A percentile compares a stretch with the other conserved stretches of the same genome.
Conservation (phyloP, 2,329 filamentous ascomycete species). For the Pseudogymnoascus sp. region DNA sequence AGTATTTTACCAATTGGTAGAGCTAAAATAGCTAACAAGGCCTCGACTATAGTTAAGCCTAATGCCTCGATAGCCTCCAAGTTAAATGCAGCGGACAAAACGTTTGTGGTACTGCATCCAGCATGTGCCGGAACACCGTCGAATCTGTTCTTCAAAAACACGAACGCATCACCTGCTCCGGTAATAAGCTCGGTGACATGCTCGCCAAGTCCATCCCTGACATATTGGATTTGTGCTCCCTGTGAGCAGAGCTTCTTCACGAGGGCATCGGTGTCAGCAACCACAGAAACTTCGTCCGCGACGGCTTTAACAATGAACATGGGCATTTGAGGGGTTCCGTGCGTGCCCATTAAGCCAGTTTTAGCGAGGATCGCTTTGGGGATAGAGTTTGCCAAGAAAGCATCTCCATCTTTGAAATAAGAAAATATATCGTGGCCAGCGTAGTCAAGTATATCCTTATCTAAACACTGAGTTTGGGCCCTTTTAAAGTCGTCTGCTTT, state of each 20-base stretch:
- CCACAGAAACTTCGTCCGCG: conserved; percentile 37
- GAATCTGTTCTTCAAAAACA: background rate
- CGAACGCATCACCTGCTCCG: background rate
- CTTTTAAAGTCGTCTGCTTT: conserved; percentile 30
- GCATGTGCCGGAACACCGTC: background rate
- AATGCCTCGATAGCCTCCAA: background rate
- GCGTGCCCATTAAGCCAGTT: conserved; percentile 15
- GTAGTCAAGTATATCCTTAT: conserved; percentile 25
- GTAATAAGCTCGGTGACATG: conserved; percentile 24
- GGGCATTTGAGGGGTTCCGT: conserved; percentile 39
- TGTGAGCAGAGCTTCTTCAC: conserved; percentile 34
- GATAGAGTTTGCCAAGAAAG: conserved; percentile 12
- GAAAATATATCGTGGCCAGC: conserved; percentile 30
- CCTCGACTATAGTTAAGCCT: background rate
- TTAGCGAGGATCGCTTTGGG: background rate
- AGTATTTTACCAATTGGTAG: background rate
- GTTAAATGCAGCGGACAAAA: background rate
- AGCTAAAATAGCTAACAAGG: background rate
- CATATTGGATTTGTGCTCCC: conserved; percentile 36
- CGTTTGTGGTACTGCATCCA: background rate
- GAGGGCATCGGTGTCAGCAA: conserved; percentile 37
- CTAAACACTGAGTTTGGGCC: conserved; percentile 22
- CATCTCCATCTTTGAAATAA: conserved; percentile 35
- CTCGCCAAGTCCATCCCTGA: conserved; percentile 36
- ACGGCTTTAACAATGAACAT: conserved; percentile 44